Conservation (phyloP, 139 green algal genomes). For the Mesotaenium endlicherianum region DNA sequence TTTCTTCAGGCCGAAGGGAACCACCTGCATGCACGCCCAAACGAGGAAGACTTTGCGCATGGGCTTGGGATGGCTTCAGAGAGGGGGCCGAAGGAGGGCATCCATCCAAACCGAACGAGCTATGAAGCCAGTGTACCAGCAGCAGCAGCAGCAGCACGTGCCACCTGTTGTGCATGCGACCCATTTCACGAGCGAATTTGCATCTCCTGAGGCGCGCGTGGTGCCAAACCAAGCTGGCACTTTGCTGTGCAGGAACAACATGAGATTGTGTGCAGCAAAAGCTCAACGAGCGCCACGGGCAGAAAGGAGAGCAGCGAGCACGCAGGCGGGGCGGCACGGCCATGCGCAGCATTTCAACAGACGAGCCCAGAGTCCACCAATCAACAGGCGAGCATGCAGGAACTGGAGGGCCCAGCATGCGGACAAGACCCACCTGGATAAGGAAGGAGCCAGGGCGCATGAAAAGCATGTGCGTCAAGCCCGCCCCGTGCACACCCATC, state of each 20-base stretch:
- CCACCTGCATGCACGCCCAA: too few relatives aligned
- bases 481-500: constrained; percentile 13
- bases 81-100: too few relatives aligned
- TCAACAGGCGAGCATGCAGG: neutral
- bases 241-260: neutral
- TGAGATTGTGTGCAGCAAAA: neutral
- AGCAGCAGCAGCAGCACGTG: neutral
- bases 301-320: neutral
- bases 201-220: too few relatives aligned
- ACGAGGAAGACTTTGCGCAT: too few relatives aligned
- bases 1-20: neutral
- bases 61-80: too few relatives aligned
- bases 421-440: neutral
- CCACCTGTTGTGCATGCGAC: neutral
- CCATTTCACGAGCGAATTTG: too few relatives aligned
- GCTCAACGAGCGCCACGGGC: neutral
- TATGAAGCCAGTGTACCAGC: neutral
- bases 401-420: neutral
- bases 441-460: neutral
- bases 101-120: too few relatives aligned
- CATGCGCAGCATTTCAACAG: neutral
- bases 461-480: neutral
- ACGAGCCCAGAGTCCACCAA: neutral
- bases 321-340: too few relatives aligned
- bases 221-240: too few relatives aligned